Percentiles rank a stretch among this genome's conserved stretches.
phyloP scores from a whole-genome alignment of 2,329 filamentous ascomycete genomes.

The Cordyceps farinosa region DNA sequence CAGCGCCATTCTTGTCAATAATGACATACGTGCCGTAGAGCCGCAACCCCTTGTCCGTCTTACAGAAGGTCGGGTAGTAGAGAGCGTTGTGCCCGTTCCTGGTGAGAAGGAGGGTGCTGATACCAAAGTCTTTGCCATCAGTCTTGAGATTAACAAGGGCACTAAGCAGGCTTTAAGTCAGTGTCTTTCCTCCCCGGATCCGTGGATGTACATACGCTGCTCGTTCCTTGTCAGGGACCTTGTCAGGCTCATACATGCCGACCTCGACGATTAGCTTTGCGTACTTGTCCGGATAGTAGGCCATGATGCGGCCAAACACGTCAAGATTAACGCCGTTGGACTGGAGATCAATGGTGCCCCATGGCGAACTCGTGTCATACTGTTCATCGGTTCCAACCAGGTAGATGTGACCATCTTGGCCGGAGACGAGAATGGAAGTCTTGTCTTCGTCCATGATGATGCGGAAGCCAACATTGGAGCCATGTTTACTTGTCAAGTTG shows the following conservation, averaged over 20 bases:
- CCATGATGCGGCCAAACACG: neutral
- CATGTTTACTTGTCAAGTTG: neutral
- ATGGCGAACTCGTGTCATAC: neutral
- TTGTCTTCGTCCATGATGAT: slow-evolving; percentile 24
- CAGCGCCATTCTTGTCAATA: too few relatives aligned
- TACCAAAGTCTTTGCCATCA: too few relatives aligned
- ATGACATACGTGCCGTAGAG: neutral
- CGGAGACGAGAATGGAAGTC: neutral
- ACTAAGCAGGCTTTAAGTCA: too few relatives aligned
- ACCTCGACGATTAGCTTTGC: neutral
- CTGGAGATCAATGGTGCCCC: neutral
- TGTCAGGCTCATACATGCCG: neutral
- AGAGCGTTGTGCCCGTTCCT: neutral
- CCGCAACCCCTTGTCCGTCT: neutral
- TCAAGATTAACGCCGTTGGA: neutral
- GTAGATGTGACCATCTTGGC: neutral
- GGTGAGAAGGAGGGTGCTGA: neutral
- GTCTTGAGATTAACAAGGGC: too few relatives aligned
- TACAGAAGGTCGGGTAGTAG: neutral
- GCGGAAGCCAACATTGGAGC: slow-evolving; percentile 26
- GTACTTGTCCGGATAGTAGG: neutral
- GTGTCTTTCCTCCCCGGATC: too few relatives aligned
- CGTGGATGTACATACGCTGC: too few relatives aligned
- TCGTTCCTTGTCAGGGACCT: neutral
- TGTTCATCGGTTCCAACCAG: neutral